Percentiles rank a stretch among this genome's conserved stretches.
Conservation (phyloP, 139 green algal genomes). For the Chlamydomonas applanata region DNA sequence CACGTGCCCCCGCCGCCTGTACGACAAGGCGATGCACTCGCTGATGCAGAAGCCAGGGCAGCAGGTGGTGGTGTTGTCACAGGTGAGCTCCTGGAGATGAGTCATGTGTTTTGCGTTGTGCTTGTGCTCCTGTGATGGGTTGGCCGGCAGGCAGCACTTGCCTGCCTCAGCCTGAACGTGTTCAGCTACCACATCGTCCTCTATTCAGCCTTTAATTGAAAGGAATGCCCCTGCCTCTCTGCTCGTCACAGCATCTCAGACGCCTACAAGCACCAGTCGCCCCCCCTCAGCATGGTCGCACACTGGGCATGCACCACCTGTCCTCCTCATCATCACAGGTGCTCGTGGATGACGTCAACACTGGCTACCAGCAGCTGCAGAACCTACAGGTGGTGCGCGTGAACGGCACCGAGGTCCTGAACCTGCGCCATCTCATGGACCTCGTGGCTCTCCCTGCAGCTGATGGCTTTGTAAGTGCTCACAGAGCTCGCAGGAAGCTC, state of each 20-base stretch:
- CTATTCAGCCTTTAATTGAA: too few species aligned
- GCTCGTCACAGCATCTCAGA: too few species aligned
- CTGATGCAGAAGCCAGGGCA: slow-evolving; percentile 44
- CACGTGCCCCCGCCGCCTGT: slow-evolving; percentile 48
- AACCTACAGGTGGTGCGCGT: slow-evolving; percentile 57
- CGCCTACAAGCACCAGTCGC: too few species aligned
- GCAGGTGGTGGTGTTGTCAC: slow-evolving; percentile 64
- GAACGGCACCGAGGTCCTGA: slow-evolving; percentile 51
- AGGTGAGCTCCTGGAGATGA: slow-evolving; percentile 25
- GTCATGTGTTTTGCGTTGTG: too few species aligned
- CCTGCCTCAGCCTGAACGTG: too few species aligned
- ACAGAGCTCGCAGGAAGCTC: background rate
- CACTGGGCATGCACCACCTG: background rate
- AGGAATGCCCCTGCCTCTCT: too few species aligned
- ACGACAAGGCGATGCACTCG: slow-evolving; percentile 57
- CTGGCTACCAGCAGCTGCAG: slow-evolving; percentile 59
- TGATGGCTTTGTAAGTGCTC: slow-evolving; percentile 11
- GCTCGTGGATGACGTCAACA: slow-evolving; percentile 63
- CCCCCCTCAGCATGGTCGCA: too few species aligned
- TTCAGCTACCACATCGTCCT: too few species aligned
- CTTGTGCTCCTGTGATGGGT: too few species aligned
- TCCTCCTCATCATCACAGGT: slow-evolving; percentile 42
- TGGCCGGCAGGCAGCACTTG: too few species aligned
- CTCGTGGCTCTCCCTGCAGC: slow-evolving; percentile 8
- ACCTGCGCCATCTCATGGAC: slow-evolving; percentile 54